Percentiles rank a stretch among this genome's conserved stretches.
phyloP scores from a whole-genome alignment of 108 stramenopile species.

The Cyclotella kingstonii region DNA sequence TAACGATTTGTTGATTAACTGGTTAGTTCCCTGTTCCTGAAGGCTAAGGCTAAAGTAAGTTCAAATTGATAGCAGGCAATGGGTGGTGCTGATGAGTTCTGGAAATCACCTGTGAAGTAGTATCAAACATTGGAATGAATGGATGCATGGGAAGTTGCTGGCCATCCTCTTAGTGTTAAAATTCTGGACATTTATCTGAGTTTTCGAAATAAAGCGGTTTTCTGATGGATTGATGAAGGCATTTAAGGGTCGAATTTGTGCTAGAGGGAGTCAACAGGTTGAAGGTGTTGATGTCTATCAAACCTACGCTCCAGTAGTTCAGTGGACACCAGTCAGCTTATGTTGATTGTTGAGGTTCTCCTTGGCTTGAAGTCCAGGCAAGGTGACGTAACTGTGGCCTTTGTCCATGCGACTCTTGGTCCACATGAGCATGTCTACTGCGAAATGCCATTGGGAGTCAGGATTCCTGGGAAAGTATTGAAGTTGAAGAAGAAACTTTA shows the following conservation, averaged over 20 bases:
- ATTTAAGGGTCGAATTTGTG: slow-evolving; percentile 39
- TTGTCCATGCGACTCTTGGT: not conserved
- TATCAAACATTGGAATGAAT: slow-evolving; percentile 14
- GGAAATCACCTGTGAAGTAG: slow-evolving; percentile 34
- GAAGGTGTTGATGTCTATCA: slow-evolving; percentile 43
- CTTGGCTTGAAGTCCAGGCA: not conserved
- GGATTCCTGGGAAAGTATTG: not conserved
- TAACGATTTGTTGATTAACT: not conserved
- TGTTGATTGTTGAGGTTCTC: not conserved
- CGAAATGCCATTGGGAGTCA: not conserved
- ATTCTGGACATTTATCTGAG: not conserved
- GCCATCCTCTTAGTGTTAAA: not conserved
- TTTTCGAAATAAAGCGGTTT: not conserved
- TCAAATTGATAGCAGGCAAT: slow-evolving; percentile 44
- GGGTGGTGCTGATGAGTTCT: slow-evolving; percentile 25
- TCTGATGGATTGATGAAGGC: not conserved
- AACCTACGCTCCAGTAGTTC: slow-evolving; percentile 15
- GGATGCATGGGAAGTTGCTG: slow-evolving; percentile 38
- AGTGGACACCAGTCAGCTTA: not conserved
- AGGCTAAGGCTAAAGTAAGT: not conserved
- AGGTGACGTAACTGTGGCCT: not conserved
- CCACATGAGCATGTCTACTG: not conserved
- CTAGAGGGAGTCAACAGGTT: slow-evolving; percentile 34
- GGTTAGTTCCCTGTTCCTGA: slow-evolving; percentile 6
- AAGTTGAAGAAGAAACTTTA: not conserved